phyloP scores from a whole-genome alignment of 805 yeast genomes.

The Pichia nakasei region DNA sequence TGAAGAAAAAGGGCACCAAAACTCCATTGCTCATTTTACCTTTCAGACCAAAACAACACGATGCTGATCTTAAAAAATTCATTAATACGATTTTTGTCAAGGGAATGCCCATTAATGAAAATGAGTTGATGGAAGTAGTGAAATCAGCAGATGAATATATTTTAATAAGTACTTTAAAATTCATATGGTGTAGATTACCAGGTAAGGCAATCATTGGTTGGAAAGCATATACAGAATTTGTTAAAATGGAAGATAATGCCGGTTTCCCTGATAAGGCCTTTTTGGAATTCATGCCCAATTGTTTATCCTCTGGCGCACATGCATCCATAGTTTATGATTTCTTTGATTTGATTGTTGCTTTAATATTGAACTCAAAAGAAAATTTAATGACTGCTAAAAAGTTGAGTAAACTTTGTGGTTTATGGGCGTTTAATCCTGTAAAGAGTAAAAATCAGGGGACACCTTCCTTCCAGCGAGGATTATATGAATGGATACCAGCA shows the following conservation, averaged over 20 bases:
- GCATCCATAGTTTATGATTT: conserved; percentile 87
- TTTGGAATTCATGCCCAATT: conserved; percentile 73
- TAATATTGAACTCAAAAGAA: conserved; percentile 70
- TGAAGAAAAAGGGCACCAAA: conserved; percentile 61
- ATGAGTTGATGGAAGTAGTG: conserved; percentile 34
- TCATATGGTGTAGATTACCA: conserved; percentile 81
- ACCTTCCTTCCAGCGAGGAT: conserved; percentile 54
- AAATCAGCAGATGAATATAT: conserved; percentile 57
- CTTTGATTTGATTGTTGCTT: conserved; percentile 66
- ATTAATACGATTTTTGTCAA: conserved; percentile 42
- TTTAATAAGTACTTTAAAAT: conserved; percentile 64
- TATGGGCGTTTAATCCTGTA: conserved; percentile 67
- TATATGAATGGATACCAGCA: conserved; percentile 69
- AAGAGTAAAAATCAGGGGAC: conserved; percentile 29
- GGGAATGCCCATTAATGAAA: conserved; percentile 38
- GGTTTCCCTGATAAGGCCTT: conserved; percentile 68
- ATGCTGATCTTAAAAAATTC: conserved; percentile 48
- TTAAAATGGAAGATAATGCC: conserved; percentile 51
- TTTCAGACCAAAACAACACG: conserved; percentile 62
- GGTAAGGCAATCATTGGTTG: conserved; percentile 76
- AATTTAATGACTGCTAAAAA: conserved; percentile 76
- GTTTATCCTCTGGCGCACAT: conserved; percentile 76
- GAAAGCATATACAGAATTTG: conserved; percentile 71
- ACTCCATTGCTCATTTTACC: conserved; percentile 72
- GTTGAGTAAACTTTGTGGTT: conserved; percentile 70